Evolutionary conservation across 129 eudicot species (phyloP).

Genomic region (Artemisia argyi): DNA sequence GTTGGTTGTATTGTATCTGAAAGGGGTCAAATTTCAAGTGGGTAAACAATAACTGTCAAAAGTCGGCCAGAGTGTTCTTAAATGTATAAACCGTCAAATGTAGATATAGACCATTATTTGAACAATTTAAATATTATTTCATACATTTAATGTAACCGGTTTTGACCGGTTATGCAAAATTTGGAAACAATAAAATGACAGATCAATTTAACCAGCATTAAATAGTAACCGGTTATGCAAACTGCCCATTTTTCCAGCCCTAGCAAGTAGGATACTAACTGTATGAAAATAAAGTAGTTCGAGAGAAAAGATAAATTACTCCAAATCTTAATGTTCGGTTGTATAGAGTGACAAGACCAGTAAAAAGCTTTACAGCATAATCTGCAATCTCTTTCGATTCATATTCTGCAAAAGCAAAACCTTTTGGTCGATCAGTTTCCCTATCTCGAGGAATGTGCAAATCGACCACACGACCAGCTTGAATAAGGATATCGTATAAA

Average conservation of each 20-base stretch:
- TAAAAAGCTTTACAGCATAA: conserved; percentile 84
- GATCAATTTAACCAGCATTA: no score
- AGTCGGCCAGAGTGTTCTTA: not conserved
- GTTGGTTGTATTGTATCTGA: not conserved
- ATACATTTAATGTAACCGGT: no score
- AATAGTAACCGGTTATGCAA: not conserved
- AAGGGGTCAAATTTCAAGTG: not conserved
- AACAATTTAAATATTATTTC: no score
- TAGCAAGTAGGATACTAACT: not conserved
- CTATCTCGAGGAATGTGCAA: conserved; percentile 57
- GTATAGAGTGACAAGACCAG: conserved; percentile 76
- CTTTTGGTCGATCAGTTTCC: conserved; percentile 87
- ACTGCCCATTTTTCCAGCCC: not conserved
- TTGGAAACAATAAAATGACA: no score
- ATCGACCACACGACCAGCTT: conserved; percentile 86
- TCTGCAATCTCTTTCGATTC: conserved; percentile 81
- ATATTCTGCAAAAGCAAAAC: conserved; percentile 92
- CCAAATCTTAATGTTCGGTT: conserved; percentile 82
- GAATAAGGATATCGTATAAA: conserved; percentile 84
- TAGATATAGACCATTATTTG: no score
- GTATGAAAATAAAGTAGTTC: not conserved
- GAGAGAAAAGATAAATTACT: conserved; percentile 39
- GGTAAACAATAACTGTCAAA: not conserved
- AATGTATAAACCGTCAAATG: not conserved
- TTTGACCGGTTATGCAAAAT: no score